phyloP scores from a whole-genome alignment of 208 protist genomes.

The Trypanosoma avium region DNA sequence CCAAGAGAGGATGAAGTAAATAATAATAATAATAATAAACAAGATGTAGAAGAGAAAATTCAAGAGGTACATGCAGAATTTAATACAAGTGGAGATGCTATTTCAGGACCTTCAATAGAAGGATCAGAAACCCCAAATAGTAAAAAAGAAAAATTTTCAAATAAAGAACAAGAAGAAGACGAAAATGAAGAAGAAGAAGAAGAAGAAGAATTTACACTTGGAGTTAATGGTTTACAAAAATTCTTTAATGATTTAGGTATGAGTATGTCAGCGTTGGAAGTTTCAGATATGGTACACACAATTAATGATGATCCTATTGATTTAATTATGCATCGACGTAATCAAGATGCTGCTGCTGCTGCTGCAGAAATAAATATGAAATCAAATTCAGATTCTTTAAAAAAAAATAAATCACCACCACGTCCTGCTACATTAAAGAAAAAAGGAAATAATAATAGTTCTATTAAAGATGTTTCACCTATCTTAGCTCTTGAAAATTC shows the following conservation, averaged over 20 bases:
- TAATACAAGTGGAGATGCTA: too few species aligned
- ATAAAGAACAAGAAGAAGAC: neutral
- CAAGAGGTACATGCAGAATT: too few species aligned
- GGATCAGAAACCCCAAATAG: neutral
- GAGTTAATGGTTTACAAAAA: slow-evolving; percentile 42
- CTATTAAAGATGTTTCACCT: neutral
- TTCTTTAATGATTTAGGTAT: slow-evolving; percentile 47
- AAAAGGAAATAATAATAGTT: neutral
- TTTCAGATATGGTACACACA: slow-evolving; percentile 48
- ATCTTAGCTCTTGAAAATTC: neutral
- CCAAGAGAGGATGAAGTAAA: too few species aligned
- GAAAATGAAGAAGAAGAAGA: slow-evolving; percentile 5
- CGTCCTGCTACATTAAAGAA: neutral
- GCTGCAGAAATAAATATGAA: neutral
- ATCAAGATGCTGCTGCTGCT: slow-evolving; percentile 8
- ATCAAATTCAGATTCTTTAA: neutral
- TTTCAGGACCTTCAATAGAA: too few species aligned
- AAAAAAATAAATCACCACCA: neutral
- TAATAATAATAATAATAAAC: too few species aligned
- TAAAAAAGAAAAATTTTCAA: neutral
- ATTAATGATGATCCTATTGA: slow-evolving; percentile 28
- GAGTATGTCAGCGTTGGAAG: slow-evolving; percentile 44
- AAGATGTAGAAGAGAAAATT: too few species aligned
- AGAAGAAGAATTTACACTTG: slow-evolving; percentile 28
- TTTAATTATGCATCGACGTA: slow-evolving; percentile 21